Base-by-base conservation (phyloP, 768 basidiomycete species). In the Hygrocybe punicea region DNA sequence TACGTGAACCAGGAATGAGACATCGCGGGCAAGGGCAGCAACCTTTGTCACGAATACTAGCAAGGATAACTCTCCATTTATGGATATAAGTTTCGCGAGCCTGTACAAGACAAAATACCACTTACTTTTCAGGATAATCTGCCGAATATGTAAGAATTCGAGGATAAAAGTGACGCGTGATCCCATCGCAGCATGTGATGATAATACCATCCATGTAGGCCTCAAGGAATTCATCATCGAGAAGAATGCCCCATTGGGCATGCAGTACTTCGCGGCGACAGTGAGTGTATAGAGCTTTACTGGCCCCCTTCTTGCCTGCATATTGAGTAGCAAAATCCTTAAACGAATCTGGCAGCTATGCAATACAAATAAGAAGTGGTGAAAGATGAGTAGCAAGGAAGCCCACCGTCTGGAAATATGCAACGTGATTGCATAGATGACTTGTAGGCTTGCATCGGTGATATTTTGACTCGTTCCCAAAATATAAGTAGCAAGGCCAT, bases 51-150 rank as follows among this genome's bases (percentile, higher is more conserved):
- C 72, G 66, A 2, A 80, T 73, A 0, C 64, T 68, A 2, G 71
- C 69, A n/a, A 74, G 59, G 0, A 73, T 60, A 13, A 69, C 66
- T 55, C 71, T 70, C n/a, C 24, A 8, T 16, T 21, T 36, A n/a
- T 40, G 48, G 3, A 48, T 37, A 19, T 24, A 23, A 42, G 53
- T 23, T 11, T 33, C 14, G 17, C 34, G 23, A n/a, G 10, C 6
- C 21, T 13, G 37, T 16, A 33, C 10, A 34, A 48, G 25, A 29
- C 19, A 37, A 16, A 34, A 49, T 25, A 21, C 36, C 13, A 57
- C 69, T 55, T 55, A 78, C 76, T 75, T 75, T 53, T 78, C 77
- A 9, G 72, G 75, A 59, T 77, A 78, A 62, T 75, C 75, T 13
- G 73, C 73, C 0, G 73, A 70, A 53, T 73, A 74, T 2, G 70